phyloP scores from a whole-genome alignment of 2,329 filamentous ascomycete genomes.

The Fusarium odoratissimum region DNA sequence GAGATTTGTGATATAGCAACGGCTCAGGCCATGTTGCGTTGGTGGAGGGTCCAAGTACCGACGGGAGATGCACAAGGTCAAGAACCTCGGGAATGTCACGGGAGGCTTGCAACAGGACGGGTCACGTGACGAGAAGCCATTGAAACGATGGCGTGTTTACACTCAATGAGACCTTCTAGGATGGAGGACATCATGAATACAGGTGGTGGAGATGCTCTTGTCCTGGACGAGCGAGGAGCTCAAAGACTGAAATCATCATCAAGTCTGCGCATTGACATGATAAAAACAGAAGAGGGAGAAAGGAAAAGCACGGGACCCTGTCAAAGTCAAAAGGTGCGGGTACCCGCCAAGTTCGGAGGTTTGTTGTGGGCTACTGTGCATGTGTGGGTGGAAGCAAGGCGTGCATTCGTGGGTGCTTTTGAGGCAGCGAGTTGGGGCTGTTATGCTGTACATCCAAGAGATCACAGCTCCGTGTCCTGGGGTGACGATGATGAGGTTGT shows the following conservation, averaged over 20 bases:
- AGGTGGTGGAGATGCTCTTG: not conserved
- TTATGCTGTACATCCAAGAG: not conserved
- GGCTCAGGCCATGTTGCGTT: constrained; percentile 23
- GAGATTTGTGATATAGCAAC: constrained; percentile 21
- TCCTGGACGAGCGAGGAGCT: not conserved
- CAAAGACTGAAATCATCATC: constrained; percentile 29
- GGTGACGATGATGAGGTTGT: not conserved
- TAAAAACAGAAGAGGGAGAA: constrained; percentile 13
- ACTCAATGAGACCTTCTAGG: not conserved
- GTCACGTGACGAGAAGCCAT: constrained; percentile 23
- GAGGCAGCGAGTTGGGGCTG: not conserved
- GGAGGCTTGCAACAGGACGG: constrained; percentile 21
- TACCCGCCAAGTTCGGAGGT: constrained; percentile 37
- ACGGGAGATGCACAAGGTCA: constrained; percentile 42
- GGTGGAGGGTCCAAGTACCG: constrained; percentile 41
- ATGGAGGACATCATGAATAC: not conserved
- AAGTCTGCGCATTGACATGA: constrained; percentile 36
- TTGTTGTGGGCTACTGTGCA: constrained; percentile 23
- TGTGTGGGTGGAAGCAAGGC: constrained; percentile 22
- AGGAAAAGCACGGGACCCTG: constrained; percentile 22
- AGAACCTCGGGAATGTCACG: constrained; percentile 44
- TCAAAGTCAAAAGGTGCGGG: constrained; percentile 36
- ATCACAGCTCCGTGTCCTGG: not conserved
- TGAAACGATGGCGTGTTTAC: not conserved
- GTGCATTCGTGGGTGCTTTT: constrained; percentile 20